These are phyloP conservation scores for Stromatinia cepivora DNA, from an alignment of 2,329 filamentous ascomycete genomes.

Conservation along the genomic window DNA sequence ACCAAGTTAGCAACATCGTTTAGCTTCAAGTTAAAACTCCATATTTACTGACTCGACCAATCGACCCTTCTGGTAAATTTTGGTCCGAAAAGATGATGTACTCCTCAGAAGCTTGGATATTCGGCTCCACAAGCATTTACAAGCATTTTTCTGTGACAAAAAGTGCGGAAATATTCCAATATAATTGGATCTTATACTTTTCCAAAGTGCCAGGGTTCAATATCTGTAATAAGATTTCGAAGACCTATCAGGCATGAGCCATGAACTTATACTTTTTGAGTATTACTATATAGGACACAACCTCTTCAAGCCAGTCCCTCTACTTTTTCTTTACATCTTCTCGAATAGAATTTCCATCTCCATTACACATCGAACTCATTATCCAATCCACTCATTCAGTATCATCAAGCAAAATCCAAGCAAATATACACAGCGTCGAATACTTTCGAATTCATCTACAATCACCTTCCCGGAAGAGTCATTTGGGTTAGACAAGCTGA, in stretches of 20 bases:
- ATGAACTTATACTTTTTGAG: slow-evolving; percentile 6
- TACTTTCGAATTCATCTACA: background rate
- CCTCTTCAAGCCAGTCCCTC: background rate
- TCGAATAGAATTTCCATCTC: background rate
- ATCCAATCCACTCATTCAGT: slow-evolving; percentile 3
- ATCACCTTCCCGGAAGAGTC: slow-evolving; percentile 9
- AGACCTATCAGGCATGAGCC: slow-evolving; percentile 18
- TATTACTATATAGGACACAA: slow-evolving; percentile 8
- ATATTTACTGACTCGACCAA: slow-evolving; percentile 16
- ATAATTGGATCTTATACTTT: slow-evolving; percentile 21
- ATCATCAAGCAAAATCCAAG: background rate
- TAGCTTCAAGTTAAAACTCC: background rate
- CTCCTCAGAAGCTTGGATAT: slow-evolving; percentile 19
- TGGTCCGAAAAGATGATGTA: slow-evolving; percentile 9
- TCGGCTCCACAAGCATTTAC: slow-evolving; percentile 14
- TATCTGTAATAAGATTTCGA: slow-evolving; percentile 17
- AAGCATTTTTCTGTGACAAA: slow-evolving; percentile 6
- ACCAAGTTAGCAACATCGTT: background rate
- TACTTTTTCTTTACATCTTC: slow-evolving; percentile 7
- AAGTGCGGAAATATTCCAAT: slow-evolving; percentile 17
- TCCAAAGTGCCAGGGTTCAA: slow-evolving; percentile 11
- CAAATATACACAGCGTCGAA: slow-evolving; percentile 8
- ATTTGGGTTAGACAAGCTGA: slow-evolving; percentile 11
- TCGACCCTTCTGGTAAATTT: slow-evolving; percentile 9
- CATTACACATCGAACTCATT: slow-evolving; percentile 1